Conservation (phyloP, 495 filamentous ascomycete species). For the Penicillium parvum region DNA sequence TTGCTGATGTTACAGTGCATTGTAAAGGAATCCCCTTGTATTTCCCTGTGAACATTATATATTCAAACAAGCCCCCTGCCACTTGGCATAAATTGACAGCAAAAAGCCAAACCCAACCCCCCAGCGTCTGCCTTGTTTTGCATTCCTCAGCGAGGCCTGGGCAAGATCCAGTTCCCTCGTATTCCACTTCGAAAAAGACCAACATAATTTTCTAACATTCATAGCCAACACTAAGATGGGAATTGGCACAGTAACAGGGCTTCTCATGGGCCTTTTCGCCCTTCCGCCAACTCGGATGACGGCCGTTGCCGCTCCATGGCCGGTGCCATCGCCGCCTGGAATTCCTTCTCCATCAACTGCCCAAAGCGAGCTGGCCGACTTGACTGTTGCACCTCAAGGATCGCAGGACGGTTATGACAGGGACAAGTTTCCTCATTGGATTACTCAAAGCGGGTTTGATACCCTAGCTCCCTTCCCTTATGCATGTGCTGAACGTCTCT, state of each 20-base stretch:
- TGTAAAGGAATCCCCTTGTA: not conserved
- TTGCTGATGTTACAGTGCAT: constrained; percentile 13
- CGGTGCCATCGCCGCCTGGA: constrained; percentile 43
- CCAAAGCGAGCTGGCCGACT: constrained; percentile 45
- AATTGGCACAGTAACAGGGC: not conserved
- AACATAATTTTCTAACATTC: not conserved
- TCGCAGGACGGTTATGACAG: constrained; percentile 55
- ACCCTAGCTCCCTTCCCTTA: not conserved
- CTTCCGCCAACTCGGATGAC: constrained; percentile 8
- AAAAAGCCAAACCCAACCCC: too few species aligned
- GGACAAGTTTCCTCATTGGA: constrained; percentile 65
- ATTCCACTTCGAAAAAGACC: not conserved
- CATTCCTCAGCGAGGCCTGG: not conserved
- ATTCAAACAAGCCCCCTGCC: not conserved
- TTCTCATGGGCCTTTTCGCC: constrained; percentile 9
- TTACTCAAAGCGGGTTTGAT: constrained; percentile 41
- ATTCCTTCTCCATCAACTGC: constrained; percentile 55
- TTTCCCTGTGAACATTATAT: not conserved
- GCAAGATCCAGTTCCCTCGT: not conserved
- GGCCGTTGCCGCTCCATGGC: constrained; percentile 14
- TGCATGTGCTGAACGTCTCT: not conserved
- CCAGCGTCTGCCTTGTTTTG: too few species aligned
- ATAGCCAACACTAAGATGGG: too few species aligned
- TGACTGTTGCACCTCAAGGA: constrained; percentile 51
- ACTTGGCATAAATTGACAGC: not conserved